Evolutionary conservation across 345 rosid genomes (phyloP).

Genomic region (Eutrema japonicum): DNA sequence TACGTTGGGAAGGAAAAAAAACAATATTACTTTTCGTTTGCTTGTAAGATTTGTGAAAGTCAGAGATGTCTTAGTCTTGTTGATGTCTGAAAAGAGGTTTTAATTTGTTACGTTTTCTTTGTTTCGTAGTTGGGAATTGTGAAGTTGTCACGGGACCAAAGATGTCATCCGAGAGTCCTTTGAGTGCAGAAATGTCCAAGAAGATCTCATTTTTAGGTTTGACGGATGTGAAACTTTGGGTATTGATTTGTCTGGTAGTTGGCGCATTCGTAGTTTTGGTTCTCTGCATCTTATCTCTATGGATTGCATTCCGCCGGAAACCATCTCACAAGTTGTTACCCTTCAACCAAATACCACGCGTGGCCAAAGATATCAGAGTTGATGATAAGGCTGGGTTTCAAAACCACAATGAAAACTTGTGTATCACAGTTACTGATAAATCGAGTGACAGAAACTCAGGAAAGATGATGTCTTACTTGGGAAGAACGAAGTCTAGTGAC

Average conservation of each 20-base stretch:
- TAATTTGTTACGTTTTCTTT: background rate
- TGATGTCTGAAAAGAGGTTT: slow-evolving; percentile 43
- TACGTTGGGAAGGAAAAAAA: background rate
- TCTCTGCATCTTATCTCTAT: slow-evolving; percentile 69
- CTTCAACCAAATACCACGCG: slow-evolving; percentile 73
- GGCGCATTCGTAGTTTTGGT: slow-evolving; percentile 66
- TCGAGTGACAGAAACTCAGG: slow-evolving; percentile 62
- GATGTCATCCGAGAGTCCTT: slow-evolving; percentile 70
- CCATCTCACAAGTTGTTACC: slow-evolving; percentile 57
- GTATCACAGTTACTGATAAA: slow-evolving; percentile 55
- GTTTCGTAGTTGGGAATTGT: slow-evolving; percentile 24
- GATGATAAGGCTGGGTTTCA: slow-evolving; percentile 76
- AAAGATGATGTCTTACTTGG: slow-evolving; percentile 60
- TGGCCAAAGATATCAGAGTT: slow-evolving; percentile 84
- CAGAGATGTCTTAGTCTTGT: slow-evolving; percentile 24
- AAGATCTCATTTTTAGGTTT: slow-evolving; percentile 80
- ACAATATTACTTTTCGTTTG: background rate
- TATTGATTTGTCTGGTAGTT: slow-evolving; percentile 74
- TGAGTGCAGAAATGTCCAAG: slow-evolving; percentile 71
- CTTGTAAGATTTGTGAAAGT: slow-evolving; percentile 44
- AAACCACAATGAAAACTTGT: slow-evolving; percentile 49
- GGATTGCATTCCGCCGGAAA: slow-evolving; percentile 73
- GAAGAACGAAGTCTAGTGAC: slow-evolving; percentile 77
- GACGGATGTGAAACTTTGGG: slow-evolving; percentile 87
- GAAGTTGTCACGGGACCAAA: slow-evolving; percentile 32